Evolutionary conservation across 768 basidiomycete genomes (phyloP).

Genomic region (Auriscalpium orientale): DNA sequence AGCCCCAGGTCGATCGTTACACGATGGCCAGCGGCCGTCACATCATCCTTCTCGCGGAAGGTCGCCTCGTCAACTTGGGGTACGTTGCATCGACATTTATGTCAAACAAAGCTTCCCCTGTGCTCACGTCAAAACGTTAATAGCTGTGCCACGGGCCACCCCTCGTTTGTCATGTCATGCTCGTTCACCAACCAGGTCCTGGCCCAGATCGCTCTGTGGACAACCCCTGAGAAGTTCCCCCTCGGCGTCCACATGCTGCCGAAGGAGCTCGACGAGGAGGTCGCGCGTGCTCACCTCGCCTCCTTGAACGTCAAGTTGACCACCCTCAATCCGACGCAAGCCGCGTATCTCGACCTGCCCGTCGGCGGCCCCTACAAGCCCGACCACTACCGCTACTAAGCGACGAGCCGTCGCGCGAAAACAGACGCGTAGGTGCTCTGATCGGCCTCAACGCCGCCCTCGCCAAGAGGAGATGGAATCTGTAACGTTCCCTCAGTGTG

Average conservation of each 20-base stretch:
- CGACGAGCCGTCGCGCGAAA: constrained; percentile 6
- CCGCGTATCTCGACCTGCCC: constrained; percentile 88
- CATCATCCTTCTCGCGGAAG: constrained; percentile 95
- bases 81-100: constrained; percentile 26
- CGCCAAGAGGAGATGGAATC: constrained; percentile 34
- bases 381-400: constrained; percentile 58
- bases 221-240: constrained; percentile 83
- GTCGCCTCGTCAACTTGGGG: constrained; percentile 98
- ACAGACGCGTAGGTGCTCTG: constrained; percentile 9
- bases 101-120: neutral
- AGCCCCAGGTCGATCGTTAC: constrained; percentile 98
- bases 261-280: constrained; percentile 98
- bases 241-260: constrained; percentile 98
- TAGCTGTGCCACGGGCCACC: constrained; percentile 95
- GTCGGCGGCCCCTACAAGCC: constrained; percentile 75
- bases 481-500: constrained; percentile 54
- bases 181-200: constrained; percentile 98
- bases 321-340: constrained; percentile 60
- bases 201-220: constrained; percentile 98
- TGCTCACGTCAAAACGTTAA: constrained; percentile 6
- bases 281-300: constrained; percentile 90
- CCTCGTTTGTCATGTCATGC: constrained; percentile 99
- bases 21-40: constrained; percentile 90
- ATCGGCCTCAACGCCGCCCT: constrained; percentile 73
- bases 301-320: constrained; percentile 95